Evolutionary conservation across 2,329 filamentous ascomycete species (phyloP), one percentile per base, ranked within the genome.

Genomic region (Alternaria triticimaculans): DNA sequence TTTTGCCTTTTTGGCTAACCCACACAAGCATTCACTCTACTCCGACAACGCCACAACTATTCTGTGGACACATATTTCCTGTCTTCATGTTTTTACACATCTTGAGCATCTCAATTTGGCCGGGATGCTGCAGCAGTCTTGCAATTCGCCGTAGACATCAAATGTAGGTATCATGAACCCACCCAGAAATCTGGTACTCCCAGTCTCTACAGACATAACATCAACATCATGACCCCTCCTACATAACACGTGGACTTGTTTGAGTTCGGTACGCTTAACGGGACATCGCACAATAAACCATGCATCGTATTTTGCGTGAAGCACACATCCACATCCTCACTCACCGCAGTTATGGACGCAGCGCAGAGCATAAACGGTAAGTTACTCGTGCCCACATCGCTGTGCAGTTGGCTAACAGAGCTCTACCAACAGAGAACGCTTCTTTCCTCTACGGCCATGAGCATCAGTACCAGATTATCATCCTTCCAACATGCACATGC

Each of bases 1-100:
- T 68, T 64, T 43, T 57, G 28, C 20, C 30, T 54, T 62, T 62
- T 49, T 45, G 25, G 3, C 6, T 1, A 9, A n/a, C 15, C 33
- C 33, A n/a, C 12, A 33, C 33, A n/a, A 37, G 15, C 15, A n/a
- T 5, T 37, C 33, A n/a, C 33, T n/a, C 18, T 33, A 7, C 18
- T 37, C 18, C 8, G 18, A n/a, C 14, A 33, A 21, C 26, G 9
- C 2, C 15, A 15, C 25, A n/a, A 28, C 15, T 28, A 18, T 41
- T 6, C 2, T 41, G 8, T 41, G 8, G n/a, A 18, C n/a, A 41
- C n/a, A 0, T 10, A 11, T 9, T 18, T 18, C 9, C 37, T 18
- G 37, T 41, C 37, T 18, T 41, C 37, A 41, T 41, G 0, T 41
- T 18, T 41, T 41, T 10, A 1, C 37, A 18, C 37, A 6, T 41